These are phyloP conservation scores for Sphaerostilbella broomeana DNA, from an alignment of 2,329 filamentous ascomycete species.

Conservation along the genomic window DNA sequence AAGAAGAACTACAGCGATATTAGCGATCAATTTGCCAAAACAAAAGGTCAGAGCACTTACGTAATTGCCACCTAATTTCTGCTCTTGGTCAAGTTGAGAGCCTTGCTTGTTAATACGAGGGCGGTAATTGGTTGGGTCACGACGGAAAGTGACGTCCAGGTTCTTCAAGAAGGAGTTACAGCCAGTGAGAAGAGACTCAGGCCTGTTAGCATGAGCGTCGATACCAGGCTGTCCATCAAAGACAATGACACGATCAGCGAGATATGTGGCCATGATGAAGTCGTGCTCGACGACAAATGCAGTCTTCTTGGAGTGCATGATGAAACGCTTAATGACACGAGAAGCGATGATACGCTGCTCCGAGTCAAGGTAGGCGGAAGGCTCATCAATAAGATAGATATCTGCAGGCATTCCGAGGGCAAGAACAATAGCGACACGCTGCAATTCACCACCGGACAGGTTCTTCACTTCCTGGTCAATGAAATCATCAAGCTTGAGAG, in stretches of 20 bases:
- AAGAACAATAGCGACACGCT: conserved; percentile 96
- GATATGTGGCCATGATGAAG: conserved; percentile 85
- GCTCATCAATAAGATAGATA: conserved; percentile 98
- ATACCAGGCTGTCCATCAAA: conserved; percentile 93
- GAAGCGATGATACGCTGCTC: conserved; percentile 98
- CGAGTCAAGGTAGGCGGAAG: conserved; percentile 93
- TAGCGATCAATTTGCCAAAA: conserved; percentile 14
- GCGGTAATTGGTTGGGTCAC: conserved; percentile 91
- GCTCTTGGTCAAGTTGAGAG: conserved; percentile 94
- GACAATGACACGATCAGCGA: conserved; percentile 92
- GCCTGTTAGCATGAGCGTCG: conserved; percentile 77
- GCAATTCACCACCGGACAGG: conserved; percentile 96
- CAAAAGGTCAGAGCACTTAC: conserved; percentile 44
- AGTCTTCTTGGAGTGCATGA: conserved; percentile 99
- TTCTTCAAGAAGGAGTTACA: conserved; percentile 97
- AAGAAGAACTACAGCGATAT: conserved; percentile 70
- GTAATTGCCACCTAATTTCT: conserved; percentile 90
- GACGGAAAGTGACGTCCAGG: conserved; percentile 95
- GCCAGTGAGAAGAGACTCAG: conserved; percentile 86
- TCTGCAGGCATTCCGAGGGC: conserved; percentile 94
- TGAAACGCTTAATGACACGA: conserved; percentile 98
- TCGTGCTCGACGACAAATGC: conserved; percentile 99
- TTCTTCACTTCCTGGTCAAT: conserved; percentile 99
- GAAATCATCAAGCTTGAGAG: conserved; percentile 97
- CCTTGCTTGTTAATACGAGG: conserved; percentile 98